Evolutionary conservation across 2,329 filamentous ascomycete genomes (phyloP), one percentile per base, ranked within the genome.

Genomic region (Sphaerulina vaccinii): DNA sequence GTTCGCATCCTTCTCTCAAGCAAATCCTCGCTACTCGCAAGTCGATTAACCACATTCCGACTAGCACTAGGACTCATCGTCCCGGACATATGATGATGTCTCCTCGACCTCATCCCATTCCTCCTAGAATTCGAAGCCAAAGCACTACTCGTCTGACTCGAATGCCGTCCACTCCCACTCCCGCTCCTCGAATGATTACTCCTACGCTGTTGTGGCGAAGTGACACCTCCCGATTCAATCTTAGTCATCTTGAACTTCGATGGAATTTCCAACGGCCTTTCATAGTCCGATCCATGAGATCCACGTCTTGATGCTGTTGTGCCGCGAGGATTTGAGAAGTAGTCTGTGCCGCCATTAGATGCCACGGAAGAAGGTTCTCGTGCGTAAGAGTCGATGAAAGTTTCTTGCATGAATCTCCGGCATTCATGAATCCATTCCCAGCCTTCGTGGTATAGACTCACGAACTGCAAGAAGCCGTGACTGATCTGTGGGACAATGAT

Each of bases 381-480:
- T 66, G 65, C 71, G 75, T 72, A 54, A 65, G 68, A 11, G 61
- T 81, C 29, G 70, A 75, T 49, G 72, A 96, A 92, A 0, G 90
- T 79, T 22, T 90, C 84, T 40, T 85, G 79, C 61, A 96, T 90
- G 92, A 92, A 97, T 13, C 78, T 74, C 0, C 84, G 86, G 57
- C 87, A 88, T 27, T 86, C 81, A 58, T 87, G 83, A 62, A 97
- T 88, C 65, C 95, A 86, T 63, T 86, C 87, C 88, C 90, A 95
- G 1, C 88, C 91, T 7, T 93, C 89, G 0, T 90, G 90, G 62
- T 95, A 99, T 3, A 96, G 77, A 1, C 82, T 79, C 0, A 90
- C 89, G 66, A 99, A 96, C 66, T 96, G 91, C 62, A 96, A 73
- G 70, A 99, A 99, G 1, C 93, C 93, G 65, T 99, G 93, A 3